Evolutionary conservation across 2,329 filamentous ascomycete genomes (phyloP).

Genomic region (Arthrobotrys sinensis): DNA sequence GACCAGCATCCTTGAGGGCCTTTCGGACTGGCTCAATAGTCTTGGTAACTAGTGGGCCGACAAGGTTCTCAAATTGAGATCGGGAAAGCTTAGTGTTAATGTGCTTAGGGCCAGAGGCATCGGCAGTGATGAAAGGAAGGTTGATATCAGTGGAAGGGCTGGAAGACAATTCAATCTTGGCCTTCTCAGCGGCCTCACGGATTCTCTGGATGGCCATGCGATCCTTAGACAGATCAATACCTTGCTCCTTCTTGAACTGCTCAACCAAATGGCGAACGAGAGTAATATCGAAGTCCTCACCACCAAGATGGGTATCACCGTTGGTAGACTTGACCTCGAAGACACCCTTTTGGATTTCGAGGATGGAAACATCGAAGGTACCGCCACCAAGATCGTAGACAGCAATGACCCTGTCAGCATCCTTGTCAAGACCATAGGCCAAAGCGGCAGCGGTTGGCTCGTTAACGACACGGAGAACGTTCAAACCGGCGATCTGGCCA

Average conservation of each 20-base stretch:
- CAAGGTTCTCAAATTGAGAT: slow-evolving; percentile 91
- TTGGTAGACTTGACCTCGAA: slow-evolving; percentile 99
- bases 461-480: slow-evolving; percentile 97
- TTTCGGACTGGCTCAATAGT: slow-evolving; percentile 95
- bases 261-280: slow-evolving; percentile 93
- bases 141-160: slow-evolving; percentile 97
- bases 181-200: slow-evolving; percentile 98
- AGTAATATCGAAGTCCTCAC: slow-evolving; percentile 96
- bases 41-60: slow-evolving; percentile 87
- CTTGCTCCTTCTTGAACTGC: slow-evolving; percentile 96
- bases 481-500: slow-evolving; percentile 94
- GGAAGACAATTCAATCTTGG: slow-evolving; percentile 98
- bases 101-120: slow-evolving; percentile 95
- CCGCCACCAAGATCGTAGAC: slow-evolving; percentile 99
- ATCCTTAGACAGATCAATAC: slow-evolving; percentile 89
- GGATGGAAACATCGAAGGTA: slow-evolving; percentile 98
- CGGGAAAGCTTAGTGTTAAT: slow-evolving; percentile 96
- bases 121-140: slow-evolving; percentile 97
- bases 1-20: slow-evolving; percentile 94
- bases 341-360: slow-evolving; percentile 97
- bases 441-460: slow-evolving; percentile 96
- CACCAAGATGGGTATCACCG: slow-evolving; percentile 97
- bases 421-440: slow-evolving; percentile 96
- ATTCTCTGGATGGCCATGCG: slow-evolving; percentile 99
- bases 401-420: slow-evolving; percentile 87